Percentiles rank a stretch among this genome's conserved stretches.
phyloP scores from a whole-genome alignment of 2,329 filamentous ascomycete species.

The Cladorrhinum sp. region DNA sequence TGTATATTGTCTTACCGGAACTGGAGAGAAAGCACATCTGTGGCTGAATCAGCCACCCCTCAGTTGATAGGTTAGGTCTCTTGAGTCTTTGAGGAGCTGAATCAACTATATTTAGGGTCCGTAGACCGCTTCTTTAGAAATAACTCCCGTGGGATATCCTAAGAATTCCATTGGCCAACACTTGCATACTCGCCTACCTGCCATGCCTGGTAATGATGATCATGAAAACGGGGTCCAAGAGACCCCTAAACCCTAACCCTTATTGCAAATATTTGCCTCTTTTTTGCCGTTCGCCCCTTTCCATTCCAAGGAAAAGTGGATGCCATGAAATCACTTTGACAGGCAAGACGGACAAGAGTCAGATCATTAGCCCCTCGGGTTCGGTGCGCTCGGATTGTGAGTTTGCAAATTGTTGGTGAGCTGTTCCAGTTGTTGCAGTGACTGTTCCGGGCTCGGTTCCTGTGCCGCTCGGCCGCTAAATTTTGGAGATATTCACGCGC shows the following conservation, averaged over 20 bases:
- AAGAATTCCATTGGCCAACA: neutral
- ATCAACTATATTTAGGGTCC: too few species aligned
- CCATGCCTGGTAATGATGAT: too few species aligned
- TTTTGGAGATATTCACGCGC: too few species aligned
- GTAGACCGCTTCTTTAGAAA: too few species aligned
- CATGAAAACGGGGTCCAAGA: neutral
- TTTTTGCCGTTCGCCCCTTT: too few species aligned
- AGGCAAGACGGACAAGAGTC: neutral
- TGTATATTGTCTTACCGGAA: too few species aligned
- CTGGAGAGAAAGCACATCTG: too few species aligned
- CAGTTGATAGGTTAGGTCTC: neutral
- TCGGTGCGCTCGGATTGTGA: neutral
- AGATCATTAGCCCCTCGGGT: neutral
- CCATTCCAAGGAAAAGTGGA: too few species aligned
- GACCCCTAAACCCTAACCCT: neutral
- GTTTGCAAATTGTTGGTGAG: too few species aligned
- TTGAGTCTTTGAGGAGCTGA: too few species aligned
- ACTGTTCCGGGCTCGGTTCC: neutral
- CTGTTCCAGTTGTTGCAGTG: neutral
- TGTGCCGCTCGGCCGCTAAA: constrained; percentile 5
- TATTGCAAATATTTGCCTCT: too few species aligned
- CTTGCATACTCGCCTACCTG: neutral
- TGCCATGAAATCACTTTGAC: neutral
- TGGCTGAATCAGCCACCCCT: too few species aligned
- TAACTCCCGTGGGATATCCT: neutral